phyloP scores from a whole-genome alignment of 2,329 filamentous ascomycete species.

The Fusarium chuoi region DNA sequence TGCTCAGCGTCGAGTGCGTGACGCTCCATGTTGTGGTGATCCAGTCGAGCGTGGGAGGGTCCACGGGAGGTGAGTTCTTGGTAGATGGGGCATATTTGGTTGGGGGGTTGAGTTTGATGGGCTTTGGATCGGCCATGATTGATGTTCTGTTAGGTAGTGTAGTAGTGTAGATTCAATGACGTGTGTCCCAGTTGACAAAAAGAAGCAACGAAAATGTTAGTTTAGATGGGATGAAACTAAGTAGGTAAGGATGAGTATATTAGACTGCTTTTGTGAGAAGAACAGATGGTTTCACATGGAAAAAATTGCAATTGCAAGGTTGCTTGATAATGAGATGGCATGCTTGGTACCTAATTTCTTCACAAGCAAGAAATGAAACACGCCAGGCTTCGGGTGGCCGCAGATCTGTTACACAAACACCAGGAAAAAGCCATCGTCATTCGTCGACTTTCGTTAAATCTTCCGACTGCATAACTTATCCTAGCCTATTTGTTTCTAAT shows the following conservation, averaged over 20 bases:
- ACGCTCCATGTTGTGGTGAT: conserved; percentile 77
- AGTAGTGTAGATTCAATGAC: not conserved
- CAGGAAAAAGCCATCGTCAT: not conserved
- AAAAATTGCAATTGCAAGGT: not conserved
- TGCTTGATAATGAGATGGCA: not conserved
- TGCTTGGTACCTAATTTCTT: conserved; percentile 26
- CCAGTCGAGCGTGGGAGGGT: conserved; percentile 64
- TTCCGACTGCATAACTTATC: conserved; percentile 26
- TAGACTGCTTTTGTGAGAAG: not conserved
- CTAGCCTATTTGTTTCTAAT: conserved; percentile 8
- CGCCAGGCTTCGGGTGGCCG: conserved; percentile 24
- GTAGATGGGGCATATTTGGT: conserved; percentile 58
- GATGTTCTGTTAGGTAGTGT: not conserved
- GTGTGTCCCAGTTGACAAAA: not conserved
- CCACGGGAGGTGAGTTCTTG: conserved; percentile 43
- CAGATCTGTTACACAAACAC: conserved; percentile 8
- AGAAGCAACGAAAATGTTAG: not conserved
- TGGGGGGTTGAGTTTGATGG: conserved; percentile 51
- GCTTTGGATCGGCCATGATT: conserved; percentile 29
- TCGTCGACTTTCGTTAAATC: conserved; percentile 8
- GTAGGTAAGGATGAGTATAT: not conserved
- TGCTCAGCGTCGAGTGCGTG: conserved; percentile 78
- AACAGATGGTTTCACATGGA: conserved; percentile 4
- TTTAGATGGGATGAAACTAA: not conserved
- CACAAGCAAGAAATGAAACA: conserved; percentile 27